Conservation (phyloP, 805 yeast species). For the Kodamaea hsintzibuensis region DNA sequence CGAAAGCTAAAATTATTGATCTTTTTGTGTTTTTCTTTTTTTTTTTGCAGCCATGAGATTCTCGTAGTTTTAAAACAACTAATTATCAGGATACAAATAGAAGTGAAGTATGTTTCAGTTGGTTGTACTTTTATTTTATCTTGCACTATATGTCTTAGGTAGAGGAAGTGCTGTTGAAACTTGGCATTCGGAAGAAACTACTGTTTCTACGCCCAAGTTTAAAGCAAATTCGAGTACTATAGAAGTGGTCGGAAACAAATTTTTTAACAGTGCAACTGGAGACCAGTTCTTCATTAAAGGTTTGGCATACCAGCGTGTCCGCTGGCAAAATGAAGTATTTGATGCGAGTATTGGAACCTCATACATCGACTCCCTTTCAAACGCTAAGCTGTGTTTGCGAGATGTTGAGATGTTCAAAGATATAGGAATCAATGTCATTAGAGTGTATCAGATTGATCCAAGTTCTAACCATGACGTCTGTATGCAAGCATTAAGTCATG, state of each 20-base stretch:
- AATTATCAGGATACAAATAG: too few relatives aligned
- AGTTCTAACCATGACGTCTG: slow-evolving; percentile 62
- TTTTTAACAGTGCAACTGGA: slow-evolving; percentile 70
- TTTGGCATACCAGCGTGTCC: slow-evolving; percentile 79
- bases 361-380: slow-evolving; percentile 77
- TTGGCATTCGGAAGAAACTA: neutral
- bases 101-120: neutral
- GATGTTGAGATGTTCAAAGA: slow-evolving; percentile 76
- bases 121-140: neutral
- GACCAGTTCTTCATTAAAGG: slow-evolving; percentile 87
- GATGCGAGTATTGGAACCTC: slow-evolving; percentile 20
- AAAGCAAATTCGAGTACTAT: slow-evolving; percentile 38
- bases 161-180: neutral
- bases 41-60: slow-evolving; percentile 5
- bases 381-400: slow-evolving; percentile 66
- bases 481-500: slow-evolving; percentile 29
- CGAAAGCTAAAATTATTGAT: too few relatives aligned
- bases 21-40: neutral
- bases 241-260: slow-evolving; percentile 70
- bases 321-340: slow-evolving; percentile 40
- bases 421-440: slow-evolving; percentile 71
- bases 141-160: neutral
- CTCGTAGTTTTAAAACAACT: neutral
- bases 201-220: neutral
- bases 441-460: slow-evolving; percentile 87